Evolutionary conservation across 306 rosid genomes (phyloP), one percentile per base, ranked within the genome.

Genomic region (Senna siamea): DNA sequence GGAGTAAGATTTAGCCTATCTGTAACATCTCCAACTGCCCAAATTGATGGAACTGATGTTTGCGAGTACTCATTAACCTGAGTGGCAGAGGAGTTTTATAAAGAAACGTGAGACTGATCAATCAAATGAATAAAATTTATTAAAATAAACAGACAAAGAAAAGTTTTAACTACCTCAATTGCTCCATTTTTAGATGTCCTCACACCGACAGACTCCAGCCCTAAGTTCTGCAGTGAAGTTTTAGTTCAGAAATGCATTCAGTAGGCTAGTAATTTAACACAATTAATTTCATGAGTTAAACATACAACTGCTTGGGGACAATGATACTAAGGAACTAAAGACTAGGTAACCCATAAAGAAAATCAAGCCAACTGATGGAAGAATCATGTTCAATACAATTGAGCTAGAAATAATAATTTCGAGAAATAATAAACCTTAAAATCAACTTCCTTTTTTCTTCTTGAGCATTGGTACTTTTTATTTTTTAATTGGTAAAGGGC

Each of bases 1-100:
- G 99, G 99, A 64, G 99, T 95, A 72, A 95, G 96, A 83, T 95
- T 95, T 59, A 95, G 30, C 79, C 99, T 88, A 72, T 88, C 87
- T 32, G 99, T 95, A 76, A 83, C 99, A 86, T 95, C 99, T 79
- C 99, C 99, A 58, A 95, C 87, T 4, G 99, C 99, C 97, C 96
- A 95, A 65, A 95, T 87, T 50, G 99, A 95, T 82, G 98, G 90
- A 81, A 95, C 96, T 7, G 96, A 83, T 69, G 99, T 88, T 51
- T 80, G 83, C 65, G 99, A 95, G 88, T 88, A 95, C 70, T 89
- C 98, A 88, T 92, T 89, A 40, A 95, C 99, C 99, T 95, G 83
- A 58, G 11, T 52, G 20, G 53, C 37, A 48, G 22, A 18, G 13
- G 50, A n/a, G 53, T 34, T n/a, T 19, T 23, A 61, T n/a, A 51